Evolutionary conservation across 305 asterid species (phyloP).

Genomic region (Stenogyne calaminthoides): DNA sequence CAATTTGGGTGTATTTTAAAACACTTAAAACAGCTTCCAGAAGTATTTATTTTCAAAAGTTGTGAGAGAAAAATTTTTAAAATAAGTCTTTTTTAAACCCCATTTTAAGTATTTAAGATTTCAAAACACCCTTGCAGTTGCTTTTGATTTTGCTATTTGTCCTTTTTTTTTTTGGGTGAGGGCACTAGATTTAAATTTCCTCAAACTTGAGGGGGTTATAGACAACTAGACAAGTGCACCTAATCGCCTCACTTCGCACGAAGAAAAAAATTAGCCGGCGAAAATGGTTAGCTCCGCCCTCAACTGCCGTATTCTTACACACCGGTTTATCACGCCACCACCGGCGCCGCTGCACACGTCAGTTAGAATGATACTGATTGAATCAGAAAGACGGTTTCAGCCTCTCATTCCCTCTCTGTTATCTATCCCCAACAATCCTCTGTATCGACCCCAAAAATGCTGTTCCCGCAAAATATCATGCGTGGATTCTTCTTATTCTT

Average conservation of each 20-base stretch:
- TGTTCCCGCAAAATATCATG: slow-evolving; percentile 35
- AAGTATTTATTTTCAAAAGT: too few species aligned
- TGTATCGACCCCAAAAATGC: slow-evolving; percentile 10
- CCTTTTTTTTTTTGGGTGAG: background rate
- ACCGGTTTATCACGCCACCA: slow-evolving; percentile 25
- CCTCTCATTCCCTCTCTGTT: slow-evolving; percentile 12
- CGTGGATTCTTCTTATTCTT: slow-evolving; percentile 41
- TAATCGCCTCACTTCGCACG: slow-evolving; percentile 16
- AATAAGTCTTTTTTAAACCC: too few species aligned
- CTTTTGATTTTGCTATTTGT: too few species aligned
- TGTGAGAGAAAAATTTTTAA: too few species aligned
- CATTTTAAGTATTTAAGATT: too few species aligned
- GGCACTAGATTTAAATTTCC: slow-evolving; percentile 8
- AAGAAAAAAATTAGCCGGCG: slow-evolving; percentile 25
- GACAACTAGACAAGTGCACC: background rate
- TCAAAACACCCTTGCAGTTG: too few species aligned
- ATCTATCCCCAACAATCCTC: slow-evolving; percentile 25
- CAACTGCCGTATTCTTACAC: slow-evolving; percentile 33
- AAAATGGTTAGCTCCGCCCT: slow-evolving; percentile 39
- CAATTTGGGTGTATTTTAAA: too few species aligned
- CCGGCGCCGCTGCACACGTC: slow-evolving; percentile 20
- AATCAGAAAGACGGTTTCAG: slow-evolving; percentile 14
- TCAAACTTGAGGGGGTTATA: slow-evolving; percentile 19
- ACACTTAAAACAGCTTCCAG: too few species aligned
- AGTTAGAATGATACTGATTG: background rate